Base-by-base conservation (phyloP, 1,284 basidiomycete species). In the Gastroboletus turbinatus region DNA sequence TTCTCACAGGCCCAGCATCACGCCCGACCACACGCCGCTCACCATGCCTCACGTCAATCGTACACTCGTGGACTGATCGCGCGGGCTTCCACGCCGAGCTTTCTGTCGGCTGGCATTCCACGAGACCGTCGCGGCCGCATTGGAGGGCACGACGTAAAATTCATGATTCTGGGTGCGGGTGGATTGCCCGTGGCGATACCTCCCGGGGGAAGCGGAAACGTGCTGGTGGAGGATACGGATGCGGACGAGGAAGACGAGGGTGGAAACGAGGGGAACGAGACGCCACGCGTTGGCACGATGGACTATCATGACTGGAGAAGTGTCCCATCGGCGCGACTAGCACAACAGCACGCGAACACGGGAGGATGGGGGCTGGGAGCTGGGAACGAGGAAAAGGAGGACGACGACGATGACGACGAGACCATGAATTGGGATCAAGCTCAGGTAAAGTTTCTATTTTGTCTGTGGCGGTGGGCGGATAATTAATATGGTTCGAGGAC, bases 121-220 rank as follows among this genome's bases (percentile, higher is more conserved):
- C 80, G 90, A 53, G 90, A 92, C 67, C 77, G 90, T 23, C 77
- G 90, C 29, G 90, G 90, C 5, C 80, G 90, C 21, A 84, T 92
- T 54, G 87, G 82, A 21, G 78, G 80, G 53, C 85, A 85, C 64
- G 70, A 65, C 36, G 43, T 72, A 53, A 66, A 60, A 53, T 61
- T 57, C 49, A 65, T 61, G 68, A 66, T 64, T 23, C 53, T 62
- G 45, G 64, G 45, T 25, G 66, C 62, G 5, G 65, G 64, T 6
- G 65, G 68, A 27, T 59, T 52, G 65, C 56, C 53, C 1, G 25
- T 33, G 25, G 19, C 43, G 23, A 38, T 38, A 13, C 40, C 48
- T 13, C 39, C 43, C 5, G 42, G 5, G 5, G 60, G 46, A 35
- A 40, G 51, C 35, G 57, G 55, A 49, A 47, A 45, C 33, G n/a